Evolutionary conservation across 1,139 yeast genomes (phyloP).

Genomic region (Hansenula sp.): DNA sequence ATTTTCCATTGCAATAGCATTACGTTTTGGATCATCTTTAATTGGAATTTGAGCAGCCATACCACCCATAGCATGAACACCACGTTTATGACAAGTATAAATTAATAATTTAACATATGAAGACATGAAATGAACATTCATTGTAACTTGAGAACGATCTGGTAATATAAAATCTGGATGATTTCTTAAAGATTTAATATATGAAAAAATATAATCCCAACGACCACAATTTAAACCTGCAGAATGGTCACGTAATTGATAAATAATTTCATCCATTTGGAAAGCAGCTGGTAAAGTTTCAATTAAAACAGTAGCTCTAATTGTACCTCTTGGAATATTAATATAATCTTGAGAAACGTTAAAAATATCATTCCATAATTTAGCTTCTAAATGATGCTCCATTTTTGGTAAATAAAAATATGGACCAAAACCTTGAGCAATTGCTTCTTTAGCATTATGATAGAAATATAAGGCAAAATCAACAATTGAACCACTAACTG

Average conservation of each 20-base stretch:
- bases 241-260: constrained; percentile 69
- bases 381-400: constrained; percentile 77
- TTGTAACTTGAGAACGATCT: constrained; percentile 69
- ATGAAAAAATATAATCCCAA: constrained; percentile 79
- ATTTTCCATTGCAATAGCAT: constrained; percentile 57
- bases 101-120: constrained; percentile 65
- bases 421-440: constrained; percentile 65
- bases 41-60: constrained; percentile 86
- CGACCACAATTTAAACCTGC: constrained; percentile 80
- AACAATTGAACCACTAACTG: constrained; percentile 70
- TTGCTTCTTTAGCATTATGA: constrained; percentile 58
- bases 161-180: constrained; percentile 59
- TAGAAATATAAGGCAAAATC: constrained; percentile 75
- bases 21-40: constrained; percentile 57
- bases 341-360: constrained; percentile 65
- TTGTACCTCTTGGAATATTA: constrained; percentile 62
- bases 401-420: constrained; percentile 74
- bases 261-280: constrained; percentile 80
- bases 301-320: constrained; percentile 68
- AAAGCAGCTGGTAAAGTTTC: constrained; percentile 75
- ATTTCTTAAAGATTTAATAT: constrained; percentile 62
- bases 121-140: constrained; percentile 74
- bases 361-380: constrained; percentile 73
- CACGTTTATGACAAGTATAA: constrained; percentile 64
- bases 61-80: constrained; percentile 79